Evolutionary conservation across 768 basidiomycete genomes (phyloP).

Genomic region (Kwoniella sp.): DNA sequence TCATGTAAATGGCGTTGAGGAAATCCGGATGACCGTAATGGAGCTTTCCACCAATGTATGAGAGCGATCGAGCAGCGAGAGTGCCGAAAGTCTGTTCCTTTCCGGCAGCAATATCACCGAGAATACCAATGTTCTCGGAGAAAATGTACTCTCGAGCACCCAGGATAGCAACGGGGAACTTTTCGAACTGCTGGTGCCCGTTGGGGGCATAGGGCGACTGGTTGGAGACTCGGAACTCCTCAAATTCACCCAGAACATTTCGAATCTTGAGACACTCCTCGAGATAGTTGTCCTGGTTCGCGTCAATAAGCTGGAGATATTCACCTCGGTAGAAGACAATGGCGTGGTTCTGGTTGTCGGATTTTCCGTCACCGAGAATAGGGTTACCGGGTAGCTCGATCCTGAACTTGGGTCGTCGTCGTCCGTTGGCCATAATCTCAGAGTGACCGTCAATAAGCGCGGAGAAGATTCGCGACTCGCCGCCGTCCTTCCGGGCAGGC

Average conservation of each 20-base stretch:
- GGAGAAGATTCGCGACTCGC: conserved; percentile 91
- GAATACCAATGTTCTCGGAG: conserved; percentile 98
- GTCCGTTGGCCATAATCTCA: conserved; percentile 84
- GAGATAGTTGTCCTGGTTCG: conserved; percentile 99
- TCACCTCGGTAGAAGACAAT: conserved; percentile 99
- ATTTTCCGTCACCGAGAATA: conserved; percentile 97
- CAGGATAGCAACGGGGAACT: conserved; percentile 88
- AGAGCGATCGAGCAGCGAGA: conserved; percentile 87
- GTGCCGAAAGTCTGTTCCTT: conserved; percentile 99
- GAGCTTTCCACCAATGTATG: conserved; percentile 96
- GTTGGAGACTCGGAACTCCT: conserved; percentile 77
- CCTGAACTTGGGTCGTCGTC: conserved; percentile 91
- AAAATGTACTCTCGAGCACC: conserved; percentile 99
- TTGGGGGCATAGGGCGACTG: conserved; percentile 91
- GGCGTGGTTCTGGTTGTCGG: conserved; percentile 99
- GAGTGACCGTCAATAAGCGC: conserved; percentile 96
- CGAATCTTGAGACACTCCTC: conserved; percentile 99
- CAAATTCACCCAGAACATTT: conserved; percentile 95
- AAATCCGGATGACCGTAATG: conserved; percentile 99
- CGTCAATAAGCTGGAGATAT: conserved; percentile 97
- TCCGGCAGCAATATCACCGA: conserved; percentile 95
- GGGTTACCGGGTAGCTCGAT: conserved; percentile 98
- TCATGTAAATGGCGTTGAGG: conserved; percentile 96
- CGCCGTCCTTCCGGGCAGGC: conserved; percentile 84
- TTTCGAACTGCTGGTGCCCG: conserved; percentile 81